phyloP scores from a whole-genome alignment of 1,284 basidiomycete genomes.

The Cronartium ribicola region DNA sequence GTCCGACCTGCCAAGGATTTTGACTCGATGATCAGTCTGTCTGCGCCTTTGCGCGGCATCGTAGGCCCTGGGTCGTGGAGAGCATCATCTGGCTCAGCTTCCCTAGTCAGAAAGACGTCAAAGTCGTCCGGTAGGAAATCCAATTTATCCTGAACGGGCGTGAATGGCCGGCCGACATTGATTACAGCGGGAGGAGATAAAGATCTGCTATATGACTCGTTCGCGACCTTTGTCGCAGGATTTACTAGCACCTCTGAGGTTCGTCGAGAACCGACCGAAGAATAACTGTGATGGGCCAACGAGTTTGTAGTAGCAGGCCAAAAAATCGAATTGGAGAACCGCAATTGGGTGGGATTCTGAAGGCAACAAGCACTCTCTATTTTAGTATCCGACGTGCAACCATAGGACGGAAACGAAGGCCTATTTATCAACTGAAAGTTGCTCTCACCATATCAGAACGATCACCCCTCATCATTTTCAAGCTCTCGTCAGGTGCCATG shows the following conservation, averaged over 20 bases:
- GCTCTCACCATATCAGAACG: conserved; percentile 20
- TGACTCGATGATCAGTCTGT: conserved; percentile 38
- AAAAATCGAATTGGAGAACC: background rate
- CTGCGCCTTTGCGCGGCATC: conserved; percentile 35
- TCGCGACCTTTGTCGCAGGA: background rate
- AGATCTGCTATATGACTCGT: conserved; percentile 1
- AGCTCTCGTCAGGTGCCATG: conserved; percentile 32
- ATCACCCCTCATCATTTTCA: conserved; percentile 37
- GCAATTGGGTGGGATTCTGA: background rate
- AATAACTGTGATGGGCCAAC: background rate
- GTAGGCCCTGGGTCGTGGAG: conserved; percentile 36
- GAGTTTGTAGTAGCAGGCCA: background rate
- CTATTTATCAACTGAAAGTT: no score
- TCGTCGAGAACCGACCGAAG: background rate
- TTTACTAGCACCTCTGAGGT: background rate
- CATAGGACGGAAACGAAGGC: no score
- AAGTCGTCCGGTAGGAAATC: conserved; percentile 36
- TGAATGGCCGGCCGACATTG: background rate
- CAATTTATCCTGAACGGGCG: conserved; percentile 6
- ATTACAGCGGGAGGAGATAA: background rate
- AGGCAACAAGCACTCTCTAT: no score
- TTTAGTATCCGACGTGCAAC: no score
- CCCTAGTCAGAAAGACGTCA: conserved; percentile 32
- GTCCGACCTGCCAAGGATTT: conserved; percentile 25
- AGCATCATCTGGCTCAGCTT: conserved; percentile 30